Evolutionary conservation across 2,329 filamentous ascomycete genomes (phyloP).

Genomic region (Incumbomyces lentus): DNA sequence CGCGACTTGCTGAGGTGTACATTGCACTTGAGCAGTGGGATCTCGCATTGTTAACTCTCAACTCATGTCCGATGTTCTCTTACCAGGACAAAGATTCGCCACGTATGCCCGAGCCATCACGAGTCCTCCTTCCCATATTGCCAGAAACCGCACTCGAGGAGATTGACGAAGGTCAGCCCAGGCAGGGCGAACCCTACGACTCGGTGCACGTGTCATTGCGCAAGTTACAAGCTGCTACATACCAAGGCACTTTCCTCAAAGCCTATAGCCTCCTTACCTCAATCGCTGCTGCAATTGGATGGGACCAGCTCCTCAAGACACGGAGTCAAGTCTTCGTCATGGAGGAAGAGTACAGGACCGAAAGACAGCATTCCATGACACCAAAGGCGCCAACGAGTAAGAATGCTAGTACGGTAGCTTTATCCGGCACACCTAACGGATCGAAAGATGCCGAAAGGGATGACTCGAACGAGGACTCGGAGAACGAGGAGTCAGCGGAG

Average conservation of each 20-base stretch:
- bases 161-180: constrained; percentile 75
- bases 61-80: constrained; percentile 99
- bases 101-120: constrained; percentile 82
- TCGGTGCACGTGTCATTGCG: constrained; percentile 78
- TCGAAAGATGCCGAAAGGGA: constrained; percentile 22
- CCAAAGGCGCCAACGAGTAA: constrained; percentile 43
- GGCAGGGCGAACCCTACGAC: constrained; percentile 66
- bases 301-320: constrained; percentile 91
- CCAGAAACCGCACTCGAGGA: constrained; percentile 87
- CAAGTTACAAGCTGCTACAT: constrained; percentile 75
- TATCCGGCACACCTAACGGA: constrained; percentile 56
- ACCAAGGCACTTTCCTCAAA: constrained; percentile 91
- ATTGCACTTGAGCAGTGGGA: constrained; percentile 94
- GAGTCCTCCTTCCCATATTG: constrained; percentile 76
- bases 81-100: constrained; percentile 98
- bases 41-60: constrained; percentile 83
- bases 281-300: constrained; percentile 92
- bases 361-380: constrained; percentile 46
- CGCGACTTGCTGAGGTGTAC: constrained; percentile 84
- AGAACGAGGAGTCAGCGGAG: constrained; percentile 22
- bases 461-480: constrained; percentile 23
- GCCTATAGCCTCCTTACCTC: constrained; percentile 91
- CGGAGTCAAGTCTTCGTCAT: constrained; percentile 97
- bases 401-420: constrained; percentile 68
- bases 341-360: constrained; percentile 95